A percentile compares a stretch with the other conserved stretches of the same genome.
Conservation (phyloP, 2,329 filamentous ascomycete species). For the Penicillium janthinellum region DNA sequence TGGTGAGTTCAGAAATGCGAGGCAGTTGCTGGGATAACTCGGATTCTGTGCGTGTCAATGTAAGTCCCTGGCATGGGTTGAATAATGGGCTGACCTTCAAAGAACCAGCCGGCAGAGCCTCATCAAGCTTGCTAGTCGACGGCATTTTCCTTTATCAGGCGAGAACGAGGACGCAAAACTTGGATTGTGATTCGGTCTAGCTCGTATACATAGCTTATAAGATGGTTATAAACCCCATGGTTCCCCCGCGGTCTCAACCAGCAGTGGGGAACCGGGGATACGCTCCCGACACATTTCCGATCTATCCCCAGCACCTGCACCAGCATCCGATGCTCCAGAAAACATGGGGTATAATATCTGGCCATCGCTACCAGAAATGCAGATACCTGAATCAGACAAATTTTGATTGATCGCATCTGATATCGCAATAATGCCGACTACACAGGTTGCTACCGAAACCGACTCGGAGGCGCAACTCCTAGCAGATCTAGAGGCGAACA, state of each 20-base stretch:
- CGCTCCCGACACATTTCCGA: neutral
- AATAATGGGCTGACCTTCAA: neutral
- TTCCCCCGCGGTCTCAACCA: slow-evolving; percentile 1
- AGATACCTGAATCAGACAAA: neutral
- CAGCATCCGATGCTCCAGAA: neutral
- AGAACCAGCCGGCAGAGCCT: neutral
- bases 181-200: neutral
- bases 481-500: slow-evolving; percentile 24
- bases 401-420: neutral
- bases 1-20: slow-evolving; percentile 2
- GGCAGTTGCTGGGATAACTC: slow-evolving; percentile 21
- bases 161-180: neutral
- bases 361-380: neutral
- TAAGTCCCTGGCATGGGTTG: neutral
- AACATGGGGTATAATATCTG: neutral
- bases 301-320: slow-evolving; percentile 1
- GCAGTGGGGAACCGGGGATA: neutral
- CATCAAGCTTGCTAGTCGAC: neutral
- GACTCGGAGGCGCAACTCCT: slow-evolving; percentile 25
- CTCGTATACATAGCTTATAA: neutral
- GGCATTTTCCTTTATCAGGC: neutral
- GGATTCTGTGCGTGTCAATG: slow-evolving; percentile 5
- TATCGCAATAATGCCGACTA: neutral
- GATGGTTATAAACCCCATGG: neutral
- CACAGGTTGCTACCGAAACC: neutral